Evolutionary conservation across 1,139 yeast species (phyloP).

Genomic region (Saccharomycopsis crataegensis): DNA sequence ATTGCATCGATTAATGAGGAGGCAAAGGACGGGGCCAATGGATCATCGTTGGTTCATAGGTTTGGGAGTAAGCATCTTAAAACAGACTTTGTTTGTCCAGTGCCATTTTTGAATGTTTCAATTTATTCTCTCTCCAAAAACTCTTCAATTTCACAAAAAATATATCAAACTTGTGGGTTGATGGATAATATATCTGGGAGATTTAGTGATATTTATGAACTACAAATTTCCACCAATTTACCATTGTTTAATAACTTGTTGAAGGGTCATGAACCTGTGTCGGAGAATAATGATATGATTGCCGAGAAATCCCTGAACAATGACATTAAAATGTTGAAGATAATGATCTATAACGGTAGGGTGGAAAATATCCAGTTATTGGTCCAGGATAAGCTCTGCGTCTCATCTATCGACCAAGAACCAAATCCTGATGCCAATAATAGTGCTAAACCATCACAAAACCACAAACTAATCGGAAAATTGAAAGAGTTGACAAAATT

Average conservation of each 20-base stretch:
- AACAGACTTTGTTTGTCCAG: no score
- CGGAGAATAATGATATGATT: not conserved
- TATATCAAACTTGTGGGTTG: no score
- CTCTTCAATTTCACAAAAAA: no score
- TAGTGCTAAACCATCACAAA: not conserved
- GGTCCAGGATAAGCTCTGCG: slow-evolving; percentile 6
- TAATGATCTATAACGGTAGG: slow-evolving; percentile 12
- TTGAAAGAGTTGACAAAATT: not conserved
- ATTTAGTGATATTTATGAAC: slow-evolving; percentile 1
- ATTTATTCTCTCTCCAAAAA: no score
- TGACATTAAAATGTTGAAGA: slow-evolving; percentile 4
- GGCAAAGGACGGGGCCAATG: no score
- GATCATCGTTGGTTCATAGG: no score
- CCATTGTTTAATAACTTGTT: slow-evolving; percentile 1
- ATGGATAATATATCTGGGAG: no score
- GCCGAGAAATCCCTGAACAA: not conserved
- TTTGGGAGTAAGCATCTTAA: no score
- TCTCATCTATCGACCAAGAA: slow-evolving; percentile 1
- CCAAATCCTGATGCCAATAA: not conserved
- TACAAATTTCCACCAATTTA: slow-evolving; percentile 7
- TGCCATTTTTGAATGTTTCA: no score
- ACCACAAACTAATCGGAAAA: not conserved
- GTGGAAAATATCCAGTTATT: slow-evolving; percentile 4
- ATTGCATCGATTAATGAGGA: no score
- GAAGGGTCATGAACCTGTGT: not conserved